phyloP scores from a whole-genome alignment of 1,139 yeast genomes.

The Kodamaea plutei region DNA sequence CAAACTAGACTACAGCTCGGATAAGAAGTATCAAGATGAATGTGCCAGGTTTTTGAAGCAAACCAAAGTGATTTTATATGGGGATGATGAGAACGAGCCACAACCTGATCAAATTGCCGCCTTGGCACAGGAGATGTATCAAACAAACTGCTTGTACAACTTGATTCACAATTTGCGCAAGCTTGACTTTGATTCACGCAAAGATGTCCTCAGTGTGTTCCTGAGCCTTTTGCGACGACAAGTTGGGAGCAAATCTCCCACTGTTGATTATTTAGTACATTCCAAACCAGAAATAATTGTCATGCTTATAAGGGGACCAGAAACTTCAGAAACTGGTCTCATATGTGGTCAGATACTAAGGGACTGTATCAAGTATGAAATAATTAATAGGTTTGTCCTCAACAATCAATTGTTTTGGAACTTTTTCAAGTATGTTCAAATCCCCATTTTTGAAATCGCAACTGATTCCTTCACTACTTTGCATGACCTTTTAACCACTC shows the following conservation, averaged over 20 bases:
- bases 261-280: conserved; percentile 74
- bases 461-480: conserved; percentile 84
- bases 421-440: conserved; percentile 72
- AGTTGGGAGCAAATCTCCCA: conserved; percentile 73
- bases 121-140: conserved; percentile 70
- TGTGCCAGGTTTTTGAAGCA: conserved; percentile 65
- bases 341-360: conserved; percentile 77
- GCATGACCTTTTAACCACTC: conserved; percentile 64
- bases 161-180: conserved; percentile 55
- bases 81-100: conserved; percentile 68
- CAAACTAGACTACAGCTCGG: conserved; percentile 55
- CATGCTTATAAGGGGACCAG: conserved; percentile 66
- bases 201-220: conserved; percentile 73
- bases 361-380: conserved; percentile 81
- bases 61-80: conserved; percentile 64
- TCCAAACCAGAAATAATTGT: conserved; percentile 60
- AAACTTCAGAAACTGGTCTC: conserved; percentile 65
- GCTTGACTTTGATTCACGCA: conserved; percentile 85
- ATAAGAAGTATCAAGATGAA: conserved; percentile 72
- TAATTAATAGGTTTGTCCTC: conserved; percentile 56
- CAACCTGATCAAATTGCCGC: conserved; percentile 73
- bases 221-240: conserved; percentile 77
- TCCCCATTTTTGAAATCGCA: conserved; percentile 80
- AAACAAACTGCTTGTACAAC: conserved; percentile 64
- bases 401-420: conserved; percentile 66